phyloP scores from a whole-genome alignment of 1,284 basidiomycete species.

The Boletus semigastroideus region DNA sequence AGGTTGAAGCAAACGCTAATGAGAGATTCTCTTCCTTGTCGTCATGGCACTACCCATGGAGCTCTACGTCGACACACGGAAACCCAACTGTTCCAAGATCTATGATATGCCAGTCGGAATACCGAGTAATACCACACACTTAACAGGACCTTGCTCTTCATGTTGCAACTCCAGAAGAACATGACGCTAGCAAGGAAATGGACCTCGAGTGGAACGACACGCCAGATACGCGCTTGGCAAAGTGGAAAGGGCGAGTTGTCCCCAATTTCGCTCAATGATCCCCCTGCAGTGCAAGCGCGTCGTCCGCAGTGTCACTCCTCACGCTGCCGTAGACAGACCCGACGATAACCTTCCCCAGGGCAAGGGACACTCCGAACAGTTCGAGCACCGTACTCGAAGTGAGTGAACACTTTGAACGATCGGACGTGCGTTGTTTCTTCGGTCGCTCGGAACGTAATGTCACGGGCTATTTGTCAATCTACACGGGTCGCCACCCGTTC shows the following conservation, averaged over 20 bases:
- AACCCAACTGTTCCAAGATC: too few relatives aligned
- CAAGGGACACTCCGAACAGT: conserved; percentile 79
- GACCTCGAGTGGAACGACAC: conserved; percentile 75
- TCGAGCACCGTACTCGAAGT: conserved; percentile 80
- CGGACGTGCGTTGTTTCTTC: conserved; percentile 56
- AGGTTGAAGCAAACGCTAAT: too few relatives aligned
- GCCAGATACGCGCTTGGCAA: conserved; percentile 79
- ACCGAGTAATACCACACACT: too few relatives aligned
- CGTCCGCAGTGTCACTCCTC: conserved; percentile 65
- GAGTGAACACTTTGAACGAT: conserved; percentile 77
- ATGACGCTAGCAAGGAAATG: conserved; percentile 43
- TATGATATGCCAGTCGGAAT: too few relatives aligned
- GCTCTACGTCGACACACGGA: too few relatives aligned
- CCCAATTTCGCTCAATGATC: neutral
- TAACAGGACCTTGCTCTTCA: neutral
- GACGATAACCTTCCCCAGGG: conserved; percentile 70
- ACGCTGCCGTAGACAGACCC: conserved; percentile 76
- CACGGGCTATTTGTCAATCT: conserved; percentile 39
- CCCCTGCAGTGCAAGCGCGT: conserved; percentile 45
- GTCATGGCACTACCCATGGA: too few relatives aligned
- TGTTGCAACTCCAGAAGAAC: conserved; percentile 23
- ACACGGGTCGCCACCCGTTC: conserved; percentile 75
- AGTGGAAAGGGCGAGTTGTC: conserved; percentile 70
- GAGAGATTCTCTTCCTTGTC: too few relatives aligned
- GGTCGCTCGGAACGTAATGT: neutral